Percentiles rank a stretch among this genome's conserved stretches.
phyloP scores from a whole-genome alignment of 169 alveolate species.

The Cytauxzoon felis region DNA sequence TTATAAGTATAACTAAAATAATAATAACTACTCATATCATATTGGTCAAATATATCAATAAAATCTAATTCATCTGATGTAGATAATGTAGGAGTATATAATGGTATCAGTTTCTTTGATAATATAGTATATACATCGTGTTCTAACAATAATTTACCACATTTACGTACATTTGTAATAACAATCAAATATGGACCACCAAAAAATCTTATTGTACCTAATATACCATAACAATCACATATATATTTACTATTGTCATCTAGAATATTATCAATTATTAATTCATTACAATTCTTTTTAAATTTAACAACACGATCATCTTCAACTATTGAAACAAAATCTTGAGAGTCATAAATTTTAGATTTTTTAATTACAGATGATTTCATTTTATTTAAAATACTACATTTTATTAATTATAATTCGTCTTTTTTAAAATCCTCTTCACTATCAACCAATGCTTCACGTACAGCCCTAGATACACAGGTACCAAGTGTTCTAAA shows the following conservation, averaged over 20 bases:
- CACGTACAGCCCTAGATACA: constrained; percentile 15
- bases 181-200: constrained; percentile 62
- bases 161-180: constrained; percentile 41
- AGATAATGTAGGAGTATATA: constrained; percentile 25
- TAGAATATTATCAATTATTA: background rate
- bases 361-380: background rate
- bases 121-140: constrained; percentile 60
- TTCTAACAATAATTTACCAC: constrained; percentile 49
- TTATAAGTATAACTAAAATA: constrained; percentile 71
- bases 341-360: constrained; percentile 2
- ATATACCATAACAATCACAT: constrained; percentile 47
- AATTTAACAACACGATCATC: background rate
- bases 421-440: constrained; percentile 28
- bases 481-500: constrained; percentile 51
- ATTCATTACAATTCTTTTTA: constrained; percentile 1
- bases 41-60: constrained; percentile 51
- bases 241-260: constrained; percentile 2
- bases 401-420: background rate
- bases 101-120: constrained; percentile 53
- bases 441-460: constrained; percentile 1
- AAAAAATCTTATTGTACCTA: constrained; percentile 58
- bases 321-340: constrained; percentile 4
- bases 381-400: background rate
- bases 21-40: constrained; percentile 50
- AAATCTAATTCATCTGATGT: constrained; percentile 35